Evolutionary conservation across 2,329 filamentous ascomycete species (phyloP), one percentile per base, ranked within the genome.

Genomic region (Pyrenophora seminiperda): DNA sequence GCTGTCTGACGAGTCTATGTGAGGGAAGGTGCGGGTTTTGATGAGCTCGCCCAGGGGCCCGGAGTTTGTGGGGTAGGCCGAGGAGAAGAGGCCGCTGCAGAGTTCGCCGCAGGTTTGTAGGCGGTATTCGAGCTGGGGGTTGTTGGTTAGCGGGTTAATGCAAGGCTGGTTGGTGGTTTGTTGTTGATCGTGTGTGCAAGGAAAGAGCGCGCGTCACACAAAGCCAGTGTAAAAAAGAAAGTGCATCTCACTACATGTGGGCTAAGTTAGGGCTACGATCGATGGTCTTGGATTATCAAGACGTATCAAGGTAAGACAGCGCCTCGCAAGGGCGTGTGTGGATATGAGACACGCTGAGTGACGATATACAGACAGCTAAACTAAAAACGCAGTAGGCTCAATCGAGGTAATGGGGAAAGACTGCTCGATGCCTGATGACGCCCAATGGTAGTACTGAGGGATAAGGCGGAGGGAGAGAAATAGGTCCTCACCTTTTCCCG

Each of bases 71-170:
- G 75, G 59, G 68, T 88, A 81, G 11, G 83, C 79, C 11, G 84
- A 87, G 58, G 88, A 89, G 77, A 93, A 96, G 47, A 96, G 75
- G 20, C 91, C 92, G 43, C 92, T 78, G 69, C 84, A 88, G 47
- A 96, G 81, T 66, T 92, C 88, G 31, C 88, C 86, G 69, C 88
- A 92, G 65, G 79, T 81, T 19, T 80, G 82, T 19, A 96, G 82
- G 54, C 90, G 88, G 73, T 95, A 95, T 48, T 82, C 76, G 65
- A 94, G 84, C 89, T 93, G 66, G 31, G 20, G 27, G 13, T 36
- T 18, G 51, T 62, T 36, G 20, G 51, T 62, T 46, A 61, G 36
- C 42, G 30, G 22, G 20, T 27, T 24, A 4, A 34, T 27, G 30
- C 30, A 19, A 29, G 36, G 15, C 9, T 18, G 24, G 18, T 6